Percentiles rank a stretch among this genome's conserved stretches.
Evolutionary conservation across 352 stramenopile genomes (phyloP).

Genomic region (Globisporangium splendens): DNA sequence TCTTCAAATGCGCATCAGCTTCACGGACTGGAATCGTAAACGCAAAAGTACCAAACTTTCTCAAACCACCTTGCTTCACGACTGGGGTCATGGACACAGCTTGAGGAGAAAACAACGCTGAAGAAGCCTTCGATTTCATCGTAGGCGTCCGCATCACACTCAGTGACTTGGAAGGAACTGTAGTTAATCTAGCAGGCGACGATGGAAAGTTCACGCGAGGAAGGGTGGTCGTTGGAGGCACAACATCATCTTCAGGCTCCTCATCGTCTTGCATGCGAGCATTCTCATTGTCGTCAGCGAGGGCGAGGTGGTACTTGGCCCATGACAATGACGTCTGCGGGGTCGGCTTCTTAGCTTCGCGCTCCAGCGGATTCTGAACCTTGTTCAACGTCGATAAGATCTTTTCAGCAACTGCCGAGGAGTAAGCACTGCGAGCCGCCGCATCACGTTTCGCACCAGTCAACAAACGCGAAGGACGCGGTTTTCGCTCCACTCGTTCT

Average conservation of each 20-base stretch:
- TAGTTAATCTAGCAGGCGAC: not conserved
- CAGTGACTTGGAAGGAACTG: conserved; percentile 5
- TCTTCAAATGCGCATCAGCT: conserved; percentile 10
- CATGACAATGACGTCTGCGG: conserved; percentile 78
- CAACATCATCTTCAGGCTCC: conserved; percentile 29
- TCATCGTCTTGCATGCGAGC: conserved; percentile 14
- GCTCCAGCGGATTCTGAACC: conserved; percentile 72
- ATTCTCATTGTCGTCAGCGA: conserved; percentile 30
- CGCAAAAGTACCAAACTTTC: conserved; percentile 36
- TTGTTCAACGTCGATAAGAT: conserved; percentile 81
- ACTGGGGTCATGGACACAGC: conserved; percentile 32
- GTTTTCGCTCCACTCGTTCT: conserved; percentile 51
- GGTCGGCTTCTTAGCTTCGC: conserved; percentile 67
- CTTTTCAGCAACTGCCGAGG: conserved; percentile 69
- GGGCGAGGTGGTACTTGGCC: conserved; percentile 79
- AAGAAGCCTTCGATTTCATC: conserved; percentile 16
- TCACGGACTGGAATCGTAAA: conserved; percentile 46
- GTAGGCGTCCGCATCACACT: conserved; percentile 14
- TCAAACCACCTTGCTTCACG: conserved; percentile 7
- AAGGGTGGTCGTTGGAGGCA: conserved; percentile 52
- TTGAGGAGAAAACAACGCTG: conserved; percentile 26
- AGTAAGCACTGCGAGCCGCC: conserved; percentile 62
- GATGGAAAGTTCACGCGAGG: conserved; percentile 37
- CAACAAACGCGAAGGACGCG: conserved; percentile 66
- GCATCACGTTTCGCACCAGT: conserved; percentile 63